Conservation (phyloP, 1,139 yeast genomes). For the Diutina mesorugosa region DNA sequence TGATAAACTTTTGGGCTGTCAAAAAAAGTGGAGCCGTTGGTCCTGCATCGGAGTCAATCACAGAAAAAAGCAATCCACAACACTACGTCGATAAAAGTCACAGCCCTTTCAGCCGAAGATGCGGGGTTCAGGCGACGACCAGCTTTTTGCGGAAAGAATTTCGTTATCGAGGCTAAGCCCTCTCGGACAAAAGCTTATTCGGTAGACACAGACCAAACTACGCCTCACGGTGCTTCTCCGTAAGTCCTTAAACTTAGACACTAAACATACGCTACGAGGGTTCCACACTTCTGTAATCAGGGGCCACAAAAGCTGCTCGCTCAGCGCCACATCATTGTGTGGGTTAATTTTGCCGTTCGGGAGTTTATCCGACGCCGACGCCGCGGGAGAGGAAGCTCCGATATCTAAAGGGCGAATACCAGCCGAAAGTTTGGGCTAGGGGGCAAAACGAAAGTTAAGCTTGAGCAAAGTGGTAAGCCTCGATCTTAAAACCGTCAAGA, state of each 20-base stretch:
- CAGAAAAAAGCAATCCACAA: background rate
- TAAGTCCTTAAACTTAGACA: no score
- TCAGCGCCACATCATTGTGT: background rate
- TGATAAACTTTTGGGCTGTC: no score
- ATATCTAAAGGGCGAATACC: no score
- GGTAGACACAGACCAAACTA: background rate
- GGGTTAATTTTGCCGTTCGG: background rate
- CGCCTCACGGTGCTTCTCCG: no score
- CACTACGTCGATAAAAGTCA: background rate
- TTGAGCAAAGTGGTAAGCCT: no score
- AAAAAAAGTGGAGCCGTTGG: background rate
- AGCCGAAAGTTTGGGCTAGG: no score
- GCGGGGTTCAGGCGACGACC: background rate
- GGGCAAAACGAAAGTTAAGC: no score
- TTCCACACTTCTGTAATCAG: no score
- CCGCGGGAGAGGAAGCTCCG: background rate
- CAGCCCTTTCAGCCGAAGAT: background rate
- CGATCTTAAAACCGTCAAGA: no score
- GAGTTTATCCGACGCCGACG: background rate
- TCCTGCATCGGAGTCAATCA: background rate
- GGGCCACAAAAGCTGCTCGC: background rate
- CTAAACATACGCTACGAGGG: no score
- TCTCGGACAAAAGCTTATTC: background rate
- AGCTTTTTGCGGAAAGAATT: background rate
- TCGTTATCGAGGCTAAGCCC: no score